A percentile compares a stretch with the other conserved stretches of the same genome.
Evolutionary conservation across 805 yeast genomes (phyloP).

Genomic region (Cyberlindnera mycetangii): DNA sequence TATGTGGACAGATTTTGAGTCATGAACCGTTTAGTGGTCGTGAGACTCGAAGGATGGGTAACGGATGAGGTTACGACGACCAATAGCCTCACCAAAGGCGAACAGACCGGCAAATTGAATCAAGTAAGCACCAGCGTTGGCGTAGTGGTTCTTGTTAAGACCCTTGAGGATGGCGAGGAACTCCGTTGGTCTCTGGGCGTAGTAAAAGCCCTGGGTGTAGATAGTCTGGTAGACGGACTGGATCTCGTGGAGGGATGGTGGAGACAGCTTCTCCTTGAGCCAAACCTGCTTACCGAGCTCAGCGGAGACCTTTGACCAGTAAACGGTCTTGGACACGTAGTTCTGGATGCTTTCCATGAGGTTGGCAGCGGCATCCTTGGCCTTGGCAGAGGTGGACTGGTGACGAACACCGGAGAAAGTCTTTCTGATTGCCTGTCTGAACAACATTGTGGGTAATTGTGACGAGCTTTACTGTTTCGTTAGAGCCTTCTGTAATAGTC

Average conservation of each 20-base stretch:
- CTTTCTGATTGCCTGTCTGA: slow-evolving; percentile 27
- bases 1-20: background rate
- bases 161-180: slow-evolving; percentile 44
- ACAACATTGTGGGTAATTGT: slow-evolving; percentile 13
- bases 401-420: slow-evolving; percentile 32
- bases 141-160: slow-evolving; percentile 52
- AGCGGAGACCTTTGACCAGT: slow-evolving; percentile 67
- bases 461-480: background rate
- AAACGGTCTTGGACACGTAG: slow-evolving; percentile 55
- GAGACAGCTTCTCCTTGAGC: slow-evolving; percentile 88
- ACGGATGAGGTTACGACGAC: slow-evolving; percentile 92
- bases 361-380: slow-evolving; percentile 36
- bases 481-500: background rate
- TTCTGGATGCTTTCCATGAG: slow-evolving; percentile 35
- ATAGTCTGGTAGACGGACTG: slow-evolving; percentile 65
- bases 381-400: slow-evolving; percentile 30
- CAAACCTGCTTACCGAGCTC: slow-evolving; percentile 63
- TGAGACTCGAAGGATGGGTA: slow-evolving; percentile 61
- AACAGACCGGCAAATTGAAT: slow-evolving; percentile 88
- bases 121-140: slow-evolving; percentile 70
- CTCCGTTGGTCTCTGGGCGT: slow-evolving; percentile 59
- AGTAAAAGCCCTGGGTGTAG: slow-evolving; percentile 42
- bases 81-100: slow-evolving; percentile 92
- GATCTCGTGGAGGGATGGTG: slow-evolving; percentile 78
- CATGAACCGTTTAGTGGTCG: slow-evolving; percentile 15